Evolutionary conservation across 495 filamentous ascomycete species (phyloP).

Genomic region (Trichocladium uniseriatum): DNA sequence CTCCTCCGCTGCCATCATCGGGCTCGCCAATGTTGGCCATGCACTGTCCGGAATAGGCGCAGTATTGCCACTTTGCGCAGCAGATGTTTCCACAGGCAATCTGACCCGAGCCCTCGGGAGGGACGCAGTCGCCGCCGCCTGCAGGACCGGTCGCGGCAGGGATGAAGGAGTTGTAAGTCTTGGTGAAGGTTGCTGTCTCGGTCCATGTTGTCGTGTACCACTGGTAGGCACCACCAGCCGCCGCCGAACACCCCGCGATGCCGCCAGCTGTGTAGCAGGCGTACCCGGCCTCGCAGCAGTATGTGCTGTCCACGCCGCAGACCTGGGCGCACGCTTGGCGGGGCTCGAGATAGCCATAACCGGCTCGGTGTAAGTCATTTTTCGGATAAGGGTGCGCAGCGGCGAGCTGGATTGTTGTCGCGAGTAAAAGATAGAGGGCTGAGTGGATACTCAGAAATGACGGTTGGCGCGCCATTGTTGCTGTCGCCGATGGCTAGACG

Average conservation of each 20-base stretch:
- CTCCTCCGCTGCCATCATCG: conserved; percentile 15
- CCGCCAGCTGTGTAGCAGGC: conserved; percentile 55
- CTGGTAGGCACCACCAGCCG: conserved; percentile 33
- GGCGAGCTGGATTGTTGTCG: conserved; percentile 22
- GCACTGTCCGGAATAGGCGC: conserved; percentile 44
- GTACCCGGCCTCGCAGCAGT: conserved; percentile 56
- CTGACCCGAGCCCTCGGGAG: conserved; percentile 44
- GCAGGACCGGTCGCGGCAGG: conserved; percentile 31
- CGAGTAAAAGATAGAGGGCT: conserved; percentile 22
- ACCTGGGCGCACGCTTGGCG: conserved; percentile 47
- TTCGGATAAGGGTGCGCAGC: conserved; percentile 34
- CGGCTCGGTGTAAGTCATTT: conserved; percentile 27
- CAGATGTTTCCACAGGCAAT: conserved; percentile 63
- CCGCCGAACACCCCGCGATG: conserved; percentile 29
- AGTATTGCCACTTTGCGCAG: conserved; percentile 65
- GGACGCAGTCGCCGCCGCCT: conserved; percentile 46
- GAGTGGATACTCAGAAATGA: conserved; percentile 12
- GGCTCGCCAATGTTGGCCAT: conserved; percentile 9
- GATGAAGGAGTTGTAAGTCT: conserved; percentile 47
- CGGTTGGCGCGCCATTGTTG: background rate
- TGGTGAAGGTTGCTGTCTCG: conserved; percentile 54
- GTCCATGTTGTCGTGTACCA: conserved; percentile 72
- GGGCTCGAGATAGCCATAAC: conserved; percentile 33
- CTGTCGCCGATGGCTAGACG: background rate
- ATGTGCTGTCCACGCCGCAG: conserved; percentile 58